Base-by-base conservation (phyloP, 306 rosid genomes). In the Mimosa bimucronata region DNA sequence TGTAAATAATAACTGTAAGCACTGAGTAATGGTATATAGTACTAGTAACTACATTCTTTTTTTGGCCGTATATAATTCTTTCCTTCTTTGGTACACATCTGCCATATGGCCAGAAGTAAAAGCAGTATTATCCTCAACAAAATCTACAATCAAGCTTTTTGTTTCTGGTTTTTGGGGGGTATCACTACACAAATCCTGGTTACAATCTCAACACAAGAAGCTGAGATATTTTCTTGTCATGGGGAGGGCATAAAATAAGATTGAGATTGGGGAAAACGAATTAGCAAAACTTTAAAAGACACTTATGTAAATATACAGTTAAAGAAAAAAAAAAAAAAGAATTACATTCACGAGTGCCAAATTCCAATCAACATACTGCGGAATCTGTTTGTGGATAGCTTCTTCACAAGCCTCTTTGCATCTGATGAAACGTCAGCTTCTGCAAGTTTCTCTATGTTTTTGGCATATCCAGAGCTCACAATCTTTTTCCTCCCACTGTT, bases 351-450 rank as follows among this genome's bases (percentile, higher is more conserved):
- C 71, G 89, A 89, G 83, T 89, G 90, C 97, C 97, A 94, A 68
- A 94, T 86, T 85, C 96, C 94, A 85, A 81, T 89, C 10, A 94
- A 85, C 87, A 94, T 73, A 65, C 86, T 89, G 55, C 96, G 88
- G 81, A 94, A 94, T 79, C 93, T 87, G 89, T 87, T 90, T 40
- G 89, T 83, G 73, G 92, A 86, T 38, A 94, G 80, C 81, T 92
- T 94, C 84, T 86, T 91, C 31, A 90, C 97, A 50, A 94, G 94
- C 73, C 85, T 94, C 88, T 94, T 94, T 64, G 98, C 98, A 85
- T 94, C 98, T 40, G 88, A 83, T 64, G 87, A 84, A 79, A 89
- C 91, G 73, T 90, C 90, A 55, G 92, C 87, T 74, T 92, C 94
- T 80, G 98, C 98, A 58, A 94, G 94, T 79, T 89, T 92, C 82